These are phyloP conservation scores for Corymbia maculata DNA, from an alignment of 345 rosid species.

Conservation along the genomic window DNA sequence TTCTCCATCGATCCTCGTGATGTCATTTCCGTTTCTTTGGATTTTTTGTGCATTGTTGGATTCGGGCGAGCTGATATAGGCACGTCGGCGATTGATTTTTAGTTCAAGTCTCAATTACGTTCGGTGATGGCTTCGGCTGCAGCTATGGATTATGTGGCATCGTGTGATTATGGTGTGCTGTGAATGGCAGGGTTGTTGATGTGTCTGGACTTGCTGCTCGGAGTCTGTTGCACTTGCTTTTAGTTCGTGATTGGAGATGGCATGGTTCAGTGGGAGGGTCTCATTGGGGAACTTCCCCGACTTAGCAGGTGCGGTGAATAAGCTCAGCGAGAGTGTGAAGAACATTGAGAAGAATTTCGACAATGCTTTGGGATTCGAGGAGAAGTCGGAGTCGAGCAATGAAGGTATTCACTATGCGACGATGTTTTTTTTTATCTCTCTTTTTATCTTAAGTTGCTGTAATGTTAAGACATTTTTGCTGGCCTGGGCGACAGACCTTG, in stretches of 20 bases:
- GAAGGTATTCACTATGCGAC: slow-evolving; percentile 42
- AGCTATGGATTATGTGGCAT: neutral
- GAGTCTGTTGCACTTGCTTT: neutral
- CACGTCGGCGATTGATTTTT: neutral
- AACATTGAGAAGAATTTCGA: slow-evolving; percentile 98
- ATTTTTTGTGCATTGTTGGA: neutral
- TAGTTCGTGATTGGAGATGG: slow-evolving; percentile 30
- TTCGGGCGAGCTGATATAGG: neutral
- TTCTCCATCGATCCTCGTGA: neutral
- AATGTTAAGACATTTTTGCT: neutral
- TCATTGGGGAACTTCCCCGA: slow-evolving; percentile 87
- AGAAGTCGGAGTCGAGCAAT: slow-evolving; percentile 47
- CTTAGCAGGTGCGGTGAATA: slow-evolving; percentile 97
- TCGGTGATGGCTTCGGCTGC: neutral
- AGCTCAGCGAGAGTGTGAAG: slow-evolving; percentile 98
- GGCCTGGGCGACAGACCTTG: neutral
- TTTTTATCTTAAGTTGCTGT: neutral
- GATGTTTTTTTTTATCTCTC: neutral
- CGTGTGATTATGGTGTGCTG: neutral
- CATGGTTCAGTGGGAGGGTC: slow-evolving; percentile 96
- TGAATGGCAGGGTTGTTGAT: neutral
- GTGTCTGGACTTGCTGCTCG: neutral
- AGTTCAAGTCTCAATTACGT: neutral
- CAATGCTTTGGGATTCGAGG: slow-evolving; percentile 89
- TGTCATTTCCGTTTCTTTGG: neutral